Conservation (phyloP, 2,329 filamentous ascomycete genomes). For the Alternaria sp. region DNA sequence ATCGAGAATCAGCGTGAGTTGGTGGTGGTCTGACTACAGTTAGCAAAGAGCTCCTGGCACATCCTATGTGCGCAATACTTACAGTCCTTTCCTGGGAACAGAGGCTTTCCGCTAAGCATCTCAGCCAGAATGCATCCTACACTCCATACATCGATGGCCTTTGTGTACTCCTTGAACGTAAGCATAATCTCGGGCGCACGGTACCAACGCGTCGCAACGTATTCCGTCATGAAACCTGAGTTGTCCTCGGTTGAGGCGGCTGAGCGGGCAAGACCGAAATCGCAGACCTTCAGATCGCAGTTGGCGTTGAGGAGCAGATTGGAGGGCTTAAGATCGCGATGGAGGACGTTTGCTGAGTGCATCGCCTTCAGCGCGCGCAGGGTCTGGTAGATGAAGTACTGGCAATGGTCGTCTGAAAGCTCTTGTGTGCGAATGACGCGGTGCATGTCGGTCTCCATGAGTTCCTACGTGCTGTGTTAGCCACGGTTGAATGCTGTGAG, state of each 20-base stretch:
- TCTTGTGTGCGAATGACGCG: constrained; percentile 98
- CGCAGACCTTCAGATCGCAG: constrained; percentile 98
- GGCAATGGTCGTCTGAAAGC: constrained; percentile 98
- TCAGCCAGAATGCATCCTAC: constrained; percentile 98
- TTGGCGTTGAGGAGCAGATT: constrained; percentile 98
- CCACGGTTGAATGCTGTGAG: not conserved
- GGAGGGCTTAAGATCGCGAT: constrained; percentile 96
- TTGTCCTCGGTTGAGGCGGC: constrained; percentile 98
- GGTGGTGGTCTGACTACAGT: constrained; percentile 80
- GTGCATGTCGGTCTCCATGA: constrained; percentile 99
- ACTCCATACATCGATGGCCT: constrained; percentile 99
- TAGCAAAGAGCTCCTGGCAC: constrained; percentile 9
- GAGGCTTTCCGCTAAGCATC: constrained; percentile 97
- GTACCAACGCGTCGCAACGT: constrained; percentile 98
- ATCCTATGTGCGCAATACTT: constrained; percentile 49
- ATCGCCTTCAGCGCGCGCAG: constrained; percentile 97
- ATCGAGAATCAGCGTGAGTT: constrained; percentile 95
- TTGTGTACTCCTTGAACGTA: constrained; percentile 99
- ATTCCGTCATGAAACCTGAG: constrained; percentile 99
- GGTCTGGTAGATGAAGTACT: constrained; percentile 99
- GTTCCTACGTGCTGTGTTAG: constrained; percentile 68
- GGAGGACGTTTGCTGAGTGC: constrained; percentile 98
- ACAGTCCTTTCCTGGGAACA: constrained; percentile 99
- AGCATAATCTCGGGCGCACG: constrained; percentile 99
- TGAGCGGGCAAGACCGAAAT: constrained; percentile 94